Evolutionary conservation across 148 eudicot genomes (phyloP).

Genomic region (Linanthus parryae): DNA sequence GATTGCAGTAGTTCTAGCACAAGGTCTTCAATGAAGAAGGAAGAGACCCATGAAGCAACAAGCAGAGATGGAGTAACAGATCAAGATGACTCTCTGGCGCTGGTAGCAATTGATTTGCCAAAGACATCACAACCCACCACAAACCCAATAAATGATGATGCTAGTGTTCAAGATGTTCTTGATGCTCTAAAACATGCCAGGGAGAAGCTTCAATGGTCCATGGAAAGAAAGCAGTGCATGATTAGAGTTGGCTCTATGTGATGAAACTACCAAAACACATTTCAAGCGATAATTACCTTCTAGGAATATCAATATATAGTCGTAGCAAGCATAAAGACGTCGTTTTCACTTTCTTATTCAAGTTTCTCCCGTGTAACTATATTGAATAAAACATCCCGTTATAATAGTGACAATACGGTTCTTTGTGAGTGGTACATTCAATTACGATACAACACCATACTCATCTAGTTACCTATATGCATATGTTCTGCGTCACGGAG

Average conservation of each 20-base stretch:
- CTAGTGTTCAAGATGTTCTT: constrained; percentile 46
- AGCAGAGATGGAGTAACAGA: background rate
- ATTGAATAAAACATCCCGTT: too few species aligned
- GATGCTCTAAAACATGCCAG: constrained; percentile 36
- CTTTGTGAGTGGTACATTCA: too few species aligned
- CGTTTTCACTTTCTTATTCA: too few species aligned
- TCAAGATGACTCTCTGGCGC: constrained; percentile 45
- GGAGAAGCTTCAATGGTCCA: constrained; percentile 36
- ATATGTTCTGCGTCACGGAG: too few species aligned
- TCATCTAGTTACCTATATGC: too few species aligned
- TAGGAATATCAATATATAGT: too few species aligned
- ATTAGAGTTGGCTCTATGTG: constrained; percentile 30
- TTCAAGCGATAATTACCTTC: too few species aligned
- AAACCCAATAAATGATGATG: constrained; percentile 24
- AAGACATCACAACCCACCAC: constrained; percentile 4
- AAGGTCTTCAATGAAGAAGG: background rate
- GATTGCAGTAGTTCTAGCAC: background rate
- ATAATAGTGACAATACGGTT: too few species aligned
- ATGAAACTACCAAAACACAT: background rate
- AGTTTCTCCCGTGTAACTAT: too few species aligned
- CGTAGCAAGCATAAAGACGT: too few species aligned
- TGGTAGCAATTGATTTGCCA: constrained; percentile 30
- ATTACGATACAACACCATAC: too few species aligned
- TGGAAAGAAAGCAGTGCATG: constrained; percentile 27
- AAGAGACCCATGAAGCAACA: background rate